Evolutionary conservation across 768 basidiomycete species (phyloP), one percentile per base, ranked within the genome.

Genomic region (Holtermanniella nyarrowii): DNA sequence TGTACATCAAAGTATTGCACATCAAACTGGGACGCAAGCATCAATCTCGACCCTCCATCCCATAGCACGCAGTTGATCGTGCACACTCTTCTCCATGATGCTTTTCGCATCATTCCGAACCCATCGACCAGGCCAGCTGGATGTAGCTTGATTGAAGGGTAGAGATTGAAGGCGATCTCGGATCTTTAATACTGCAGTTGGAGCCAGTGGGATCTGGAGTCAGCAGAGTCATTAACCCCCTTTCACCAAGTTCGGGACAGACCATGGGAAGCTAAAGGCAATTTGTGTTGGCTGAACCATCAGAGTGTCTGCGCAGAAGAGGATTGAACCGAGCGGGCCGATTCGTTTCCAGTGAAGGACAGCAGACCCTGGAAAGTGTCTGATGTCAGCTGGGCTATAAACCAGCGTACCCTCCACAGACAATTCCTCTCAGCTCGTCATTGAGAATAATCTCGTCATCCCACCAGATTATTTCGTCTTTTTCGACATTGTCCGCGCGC

Each of bases 301-400:
- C 31, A 68, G 50, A 4, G 67, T 71, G 53, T 71, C 69, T 2
- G 69, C 61, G 12, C 57, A 59, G 27, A 71, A 56, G 31, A 68
- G 51, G 45, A 71, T 61, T 1, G 58, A 56, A 14, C 57, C 39
- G 23, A 66, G 57, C 45, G 68, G 66, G 14, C 26, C 20, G 5
- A 68, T 56, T 46, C 69, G 48, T 46, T 71, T 65, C 69, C 69
- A 71, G 50, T 66, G 48, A 0, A 71, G 52, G 18, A 71, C 58
- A 2, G 54, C 42, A 10, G 69, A 71, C 14, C 69, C 69, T 13
- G 57, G 53, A 37, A 71, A 71, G 46, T 71, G 69, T 1, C 69
- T 70, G 50, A 21, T 1, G 46, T 16, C 31, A 16, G 13, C 7
- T 16, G 12, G 40, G 41, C 13, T 14, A 3, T 26, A 26, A 24